Base-by-base conservation (phyloP, 202 grass and related monocot genomes). In the Zizania palustris region DNA sequence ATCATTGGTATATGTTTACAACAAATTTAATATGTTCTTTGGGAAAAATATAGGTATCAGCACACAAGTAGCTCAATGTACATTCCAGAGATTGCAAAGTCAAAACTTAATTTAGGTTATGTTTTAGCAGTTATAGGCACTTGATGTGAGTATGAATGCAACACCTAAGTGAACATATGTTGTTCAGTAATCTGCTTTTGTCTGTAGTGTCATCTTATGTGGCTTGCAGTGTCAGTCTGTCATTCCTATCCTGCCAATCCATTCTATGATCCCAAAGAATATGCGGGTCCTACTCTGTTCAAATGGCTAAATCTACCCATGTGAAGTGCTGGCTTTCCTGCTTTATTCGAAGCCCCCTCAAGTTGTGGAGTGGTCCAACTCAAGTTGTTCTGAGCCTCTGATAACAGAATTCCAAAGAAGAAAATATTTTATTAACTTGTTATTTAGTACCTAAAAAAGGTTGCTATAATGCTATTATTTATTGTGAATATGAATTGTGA, bases 361-460 rank as follows among this genome's bases (percentile, higher is more conserved):
- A n/a, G n/a, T n/a, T n/a, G n/a, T 79, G 68, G 61, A 62, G 80
- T 46, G 67, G 60, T 74, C 74, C 74, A 83, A 62, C 39, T 48
- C 45, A 63, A 68, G 39, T 74, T 74, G 46, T 40, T 78, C 65
- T 16, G 39, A 76, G 28, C 28, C 34, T 73, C 65, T 22, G 58
- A 77, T 57, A 82, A 66, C 58, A 82, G 16, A 76, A 64, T 76
- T 71, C 14, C 51, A 55, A 55, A 55, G 28, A 28, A 28, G 28
- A 28, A 28, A 28, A 28, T 0, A 28, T 28, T 28, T 28, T 28
- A 28, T 28, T 28, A 28, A 28, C 28, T 28, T 28, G 28, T 28
- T 28, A 2, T 28, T 28, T 28, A 28, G 28, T 28, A 28, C 28
- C 28, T 28, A 28, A 28, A 28, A 28, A 28, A 28, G 28, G 28